These are phyloP conservation scores for Neofusicoccum sp. DNA, from an alignment of 2,329 filamentous ascomycete genomes.

Conservation along the genomic window DNA sequence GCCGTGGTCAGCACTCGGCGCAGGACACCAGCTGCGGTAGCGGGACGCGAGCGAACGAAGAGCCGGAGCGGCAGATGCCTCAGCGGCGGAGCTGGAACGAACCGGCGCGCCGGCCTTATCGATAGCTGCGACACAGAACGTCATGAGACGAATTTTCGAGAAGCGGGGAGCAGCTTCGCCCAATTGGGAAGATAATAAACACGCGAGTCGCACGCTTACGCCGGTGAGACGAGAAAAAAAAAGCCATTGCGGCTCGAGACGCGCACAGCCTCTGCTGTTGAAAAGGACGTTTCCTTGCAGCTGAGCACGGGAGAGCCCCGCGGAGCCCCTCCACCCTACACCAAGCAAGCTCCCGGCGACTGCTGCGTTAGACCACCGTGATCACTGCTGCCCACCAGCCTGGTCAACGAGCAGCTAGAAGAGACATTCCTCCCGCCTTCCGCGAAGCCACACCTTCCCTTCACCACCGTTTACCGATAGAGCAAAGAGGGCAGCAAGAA, in stretches of 20 bases:
- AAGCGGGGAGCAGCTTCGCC: slow-evolving; percentile 14
- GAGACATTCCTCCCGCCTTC: too few relatives aligned
- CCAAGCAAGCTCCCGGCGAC: too few relatives aligned
- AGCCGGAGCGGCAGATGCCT: neutral
- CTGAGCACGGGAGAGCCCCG: too few relatives aligned
- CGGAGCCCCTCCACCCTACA: too few relatives aligned
- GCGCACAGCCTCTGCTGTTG: neutral
- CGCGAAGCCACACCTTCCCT: neutral
- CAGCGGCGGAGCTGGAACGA: neutral
- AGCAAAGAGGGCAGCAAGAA: neutral
- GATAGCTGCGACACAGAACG: neutral
- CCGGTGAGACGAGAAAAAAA: neutral
- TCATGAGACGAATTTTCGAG: slow-evolving; percentile 18
- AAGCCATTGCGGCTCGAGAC: neutral
- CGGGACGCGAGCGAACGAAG: neutral
- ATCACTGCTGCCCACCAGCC: too few relatives aligned
- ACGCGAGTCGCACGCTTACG: neutral
- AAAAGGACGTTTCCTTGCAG: too few relatives aligned
- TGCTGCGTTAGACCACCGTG: too few relatives aligned
- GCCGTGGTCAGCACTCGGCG: slow-evolving; percentile 6
- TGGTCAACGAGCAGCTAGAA: too few relatives aligned
- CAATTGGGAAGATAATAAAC: slow-evolving; percentile 11
- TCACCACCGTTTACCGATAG: neutral
- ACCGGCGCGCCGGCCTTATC: neutral
- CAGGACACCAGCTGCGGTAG: slow-evolving; percentile 3